Base-by-base conservation (phyloP, 176 grass and related monocot genomes). In the Aegilops tauschii region DNA sequence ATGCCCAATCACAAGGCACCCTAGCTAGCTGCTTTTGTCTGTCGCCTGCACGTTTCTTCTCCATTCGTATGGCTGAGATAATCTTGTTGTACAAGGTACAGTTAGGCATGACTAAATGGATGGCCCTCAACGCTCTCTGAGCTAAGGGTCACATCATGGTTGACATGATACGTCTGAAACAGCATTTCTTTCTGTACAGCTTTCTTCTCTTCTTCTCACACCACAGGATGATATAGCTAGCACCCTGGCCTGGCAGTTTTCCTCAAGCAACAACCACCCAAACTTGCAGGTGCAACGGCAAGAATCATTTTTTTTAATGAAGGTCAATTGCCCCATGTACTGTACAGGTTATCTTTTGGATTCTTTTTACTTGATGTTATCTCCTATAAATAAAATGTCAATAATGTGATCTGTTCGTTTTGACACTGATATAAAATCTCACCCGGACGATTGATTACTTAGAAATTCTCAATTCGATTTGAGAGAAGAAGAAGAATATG, bases 91-190 rank as follows among this genome's bases (percentile, higher is more conserved):
- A 13, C 58, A 66, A 72, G 49, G 71, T 80, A 82, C 59, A 12
- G 20, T 23, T 75, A 14, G 42, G 42, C 34, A 61, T 27, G 61
- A 89, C 56, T 34, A 68, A 76, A 85, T 28, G 87, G 44, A 85
- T 69, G 77, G 45, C 14, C 12, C 3, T 17, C 3, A 69, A 23
- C 63, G 67, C 36, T 61, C 54, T 21, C 23, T 42, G 39, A 42
- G 9, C 18, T 20, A 65, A 4, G 6, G 68, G 35, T 36, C 35
- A 73, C 78, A 18, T 50, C 78, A 85, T 58, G 44, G 9, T 21
- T 36, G 44, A 11, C 77, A 69, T 81, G 13, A 27, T 50, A 35
- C 36, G 35, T 23, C 39, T 90, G 28, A 21, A 61, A 40, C 16
- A n/a, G 27, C 35, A 4, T 36, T 76, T 20, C 5, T 62, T 70